Base-by-base conservation (phyloP, 495 filamentous ascomycete species). In the Xylaria castorea region DNA sequence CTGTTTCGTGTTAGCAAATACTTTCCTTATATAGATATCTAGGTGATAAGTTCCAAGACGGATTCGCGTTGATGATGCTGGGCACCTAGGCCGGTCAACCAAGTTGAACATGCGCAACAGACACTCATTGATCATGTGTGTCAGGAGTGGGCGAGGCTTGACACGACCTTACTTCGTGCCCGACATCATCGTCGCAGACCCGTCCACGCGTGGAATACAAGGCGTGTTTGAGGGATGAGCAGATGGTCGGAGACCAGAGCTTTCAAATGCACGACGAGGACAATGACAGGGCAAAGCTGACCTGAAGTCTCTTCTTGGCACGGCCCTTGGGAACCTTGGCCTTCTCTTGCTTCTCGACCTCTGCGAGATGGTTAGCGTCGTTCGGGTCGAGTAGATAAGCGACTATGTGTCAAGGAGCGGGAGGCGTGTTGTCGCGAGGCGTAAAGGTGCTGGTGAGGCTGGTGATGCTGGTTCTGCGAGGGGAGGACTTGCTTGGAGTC, bases 251-350 rank as follows among this genome's bases (percentile, higher is more conserved):
- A 18, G 12, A 44, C 1, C 14, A 16, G 12, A 2, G 12, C 14
- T 22, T 51, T 25, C 16, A 8, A 2, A n/a, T n/a, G n/a, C 12
- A 16, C 46, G 18, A 6, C 20, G 9, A 38, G 7, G 16, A 8
- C 48, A 5, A 57, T 8, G 34, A 57, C 55, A 0, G 66, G 22
- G 16, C 32, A 51, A 36, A 8, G 32, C 68, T 50, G 18, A 71
- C 68, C 44, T 64, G 68, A 18, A 66, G 91, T 80, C 96, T 91
- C 94, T 99, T 99, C 91, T 95, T 95, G 76, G 96, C 96, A 78
- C 96, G 94, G 82, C 96, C 96, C 91, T 99, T 98, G 83, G 96
- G 96, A 76, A 88, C 88, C 90, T 95, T 95, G 84, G 92, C 89
- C 89, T 96, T 96, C 89, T 96, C 93, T 86, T 94, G 92, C 55